These are phyloP conservation scores for Monascus purpureus DNA, from an alignment of 495 filamentous ascomycete genomes.

Conservation along the genomic window DNA sequence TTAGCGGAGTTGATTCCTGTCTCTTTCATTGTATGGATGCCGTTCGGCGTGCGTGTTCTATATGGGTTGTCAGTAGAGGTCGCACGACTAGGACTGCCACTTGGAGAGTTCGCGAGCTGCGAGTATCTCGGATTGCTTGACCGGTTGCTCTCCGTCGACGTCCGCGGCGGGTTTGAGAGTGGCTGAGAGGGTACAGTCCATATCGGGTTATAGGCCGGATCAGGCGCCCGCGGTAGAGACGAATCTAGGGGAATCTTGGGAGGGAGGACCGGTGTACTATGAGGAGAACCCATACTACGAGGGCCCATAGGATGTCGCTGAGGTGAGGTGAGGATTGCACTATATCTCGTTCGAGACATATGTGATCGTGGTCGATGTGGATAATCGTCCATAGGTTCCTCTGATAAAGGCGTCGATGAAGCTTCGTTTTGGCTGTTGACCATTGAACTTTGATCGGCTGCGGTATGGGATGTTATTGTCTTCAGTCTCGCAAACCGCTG, in stretches of 20 bases:
- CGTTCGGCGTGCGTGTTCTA: constrained; percentile 30
- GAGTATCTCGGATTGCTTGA: constrained; percentile 24
- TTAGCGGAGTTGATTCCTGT: constrained; percentile 27
- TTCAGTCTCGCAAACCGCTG: constrained; percentile 33
- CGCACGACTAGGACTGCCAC: constrained; percentile 22
- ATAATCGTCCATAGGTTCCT: constrained; percentile 16
- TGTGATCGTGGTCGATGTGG: constrained; percentile 14
- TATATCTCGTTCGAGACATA: constrained; percentile 7
- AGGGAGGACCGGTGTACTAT: constrained; percentile 30
- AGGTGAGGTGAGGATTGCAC: constrained; percentile 11
- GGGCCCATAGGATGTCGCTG: constrained; percentile 34
- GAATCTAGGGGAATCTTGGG: constrained; percentile 43
- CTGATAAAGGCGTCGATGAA: constrained; percentile 18
- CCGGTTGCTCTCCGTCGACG: constrained; percentile 27
- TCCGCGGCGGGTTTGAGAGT: constrained; percentile 35
- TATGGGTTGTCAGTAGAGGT: constrained; percentile 28
- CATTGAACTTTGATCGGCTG: neutral
- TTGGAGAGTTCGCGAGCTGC: constrained; percentile 22
- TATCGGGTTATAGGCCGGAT: constrained; percentile 72
- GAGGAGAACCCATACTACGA: constrained; percentile 39
- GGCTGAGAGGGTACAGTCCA: constrained; percentile 28
- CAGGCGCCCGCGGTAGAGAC: constrained; percentile 62
- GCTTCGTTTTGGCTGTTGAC: constrained; percentile 14
- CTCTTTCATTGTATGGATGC: constrained; percentile 17
- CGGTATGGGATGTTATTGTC: constrained; percentile 9